A percentile compares a stretch with the other conserved stretches of the same genome.
Conservation (phyloP, 345 rosid genomes). For the Diplotaxis tenuifolia region DNA sequence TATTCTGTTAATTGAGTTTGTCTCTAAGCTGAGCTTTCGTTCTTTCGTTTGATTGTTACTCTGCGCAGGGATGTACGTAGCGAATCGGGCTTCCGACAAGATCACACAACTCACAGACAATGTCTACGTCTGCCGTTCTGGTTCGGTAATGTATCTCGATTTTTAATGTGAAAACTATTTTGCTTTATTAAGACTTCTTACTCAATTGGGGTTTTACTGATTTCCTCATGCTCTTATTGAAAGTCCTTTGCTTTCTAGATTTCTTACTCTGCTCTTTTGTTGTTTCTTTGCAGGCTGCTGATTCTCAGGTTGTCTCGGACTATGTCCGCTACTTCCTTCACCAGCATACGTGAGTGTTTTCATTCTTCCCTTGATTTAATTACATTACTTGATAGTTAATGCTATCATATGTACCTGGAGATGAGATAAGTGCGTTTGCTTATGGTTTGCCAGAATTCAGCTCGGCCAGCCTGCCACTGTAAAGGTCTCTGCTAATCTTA, state of each 20-base stretch:
- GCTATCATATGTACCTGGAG: neutral
- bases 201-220: neutral
- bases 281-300: conserved; percentile 70
- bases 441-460: conserved; percentile 63
- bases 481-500: conserved; percentile 95
- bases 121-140: conserved; percentile 95
- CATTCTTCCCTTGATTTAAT: neutral
- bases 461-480: conserved; percentile 98
- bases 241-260: neutral
- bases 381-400: neutral
- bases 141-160: conserved; percentile 68
- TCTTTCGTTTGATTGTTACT: neutral
- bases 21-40: neutral
- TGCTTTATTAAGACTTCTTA: neutral
- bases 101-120: conserved; percentile 96
- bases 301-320: conserved; percentile 92
- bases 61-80: conserved; percentile 73
- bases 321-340: conserved; percentile 93
- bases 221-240: neutral
- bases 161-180: neutral
- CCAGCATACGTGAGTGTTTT: conserved; percentile 85
- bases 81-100: conserved; percentile 96
- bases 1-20: neutral
- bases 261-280: neutral
- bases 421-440: neutral